phyloP scores from a whole-genome alignment of 257 asterid genomes.

The Cruciata laevipes region DNA sequence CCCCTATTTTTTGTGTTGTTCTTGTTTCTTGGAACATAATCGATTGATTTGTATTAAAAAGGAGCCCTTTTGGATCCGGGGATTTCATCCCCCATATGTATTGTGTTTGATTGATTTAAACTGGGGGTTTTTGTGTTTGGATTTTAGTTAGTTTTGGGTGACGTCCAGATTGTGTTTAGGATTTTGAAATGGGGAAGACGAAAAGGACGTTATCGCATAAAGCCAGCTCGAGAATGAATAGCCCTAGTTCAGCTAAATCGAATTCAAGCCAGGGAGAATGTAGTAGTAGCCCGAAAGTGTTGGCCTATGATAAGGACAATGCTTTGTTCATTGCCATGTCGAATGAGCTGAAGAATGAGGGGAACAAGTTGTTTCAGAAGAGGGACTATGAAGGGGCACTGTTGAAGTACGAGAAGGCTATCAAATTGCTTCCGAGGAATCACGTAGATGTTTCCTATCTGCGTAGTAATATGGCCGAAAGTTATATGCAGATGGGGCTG shows the following conservation, averaged over 20 bases:
- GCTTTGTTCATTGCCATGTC: conserved; percentile 56
- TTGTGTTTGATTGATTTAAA: conserved; percentile 11
- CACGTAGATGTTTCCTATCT: conserved; percentile 68
- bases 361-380: conserved; percentile 57
- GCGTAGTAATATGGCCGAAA: conserved; percentile 76
- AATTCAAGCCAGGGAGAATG: conserved; percentile 30
- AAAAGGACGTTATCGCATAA: conserved; percentile 31
- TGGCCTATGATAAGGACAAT: conserved; percentile 50
- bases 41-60: background rate
- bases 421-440: conserved; percentile 71
- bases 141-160: conserved; percentile 15
- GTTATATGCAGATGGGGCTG: conserved; percentile 79
- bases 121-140: conserved; percentile 10
- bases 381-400: conserved; percentile 77
- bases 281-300: conserved; percentile 23
- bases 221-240: conserved; percentile 22
- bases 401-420: conserved; percentile 61
- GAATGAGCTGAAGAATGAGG: conserved; percentile 66
- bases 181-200: conserved; percentile 50
- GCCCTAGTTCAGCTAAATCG: conserved; percentile 29
- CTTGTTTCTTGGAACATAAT: conserved; percentile 3
- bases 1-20: conserved; percentile 5
- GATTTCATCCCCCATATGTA: background rate
- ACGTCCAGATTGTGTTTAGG: conserved; percentile 26
- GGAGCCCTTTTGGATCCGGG: conserved; percentile 14